Evolutionary conservation across 2,329 filamentous ascomycete species (phyloP), one percentile per base, ranked within the genome.

Genomic region (Botrytis fabae): DNA sequence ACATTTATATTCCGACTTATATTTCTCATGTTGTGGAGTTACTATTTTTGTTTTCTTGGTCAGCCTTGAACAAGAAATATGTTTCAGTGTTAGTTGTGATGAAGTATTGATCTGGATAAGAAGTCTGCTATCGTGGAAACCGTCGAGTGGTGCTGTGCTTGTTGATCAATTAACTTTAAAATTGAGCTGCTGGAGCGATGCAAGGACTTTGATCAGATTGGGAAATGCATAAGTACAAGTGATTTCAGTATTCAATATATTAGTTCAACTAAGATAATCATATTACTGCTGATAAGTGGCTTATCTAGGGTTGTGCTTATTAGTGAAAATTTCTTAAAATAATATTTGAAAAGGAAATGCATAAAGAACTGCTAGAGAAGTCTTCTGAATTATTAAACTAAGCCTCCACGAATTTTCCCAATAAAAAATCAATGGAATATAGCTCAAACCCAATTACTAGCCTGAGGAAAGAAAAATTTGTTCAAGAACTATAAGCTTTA

Each of bases 1-100:
- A n/a, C 1, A n/a, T n/a, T 0, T 62, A 4, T 2, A 5, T n/a
- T 20, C 0, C 18, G 14, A 18, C 35, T 28, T n/a, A 25, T n/a
- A 0, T 9, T n/a, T 18, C 16, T n/a, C 3, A 62, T 42, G 4
- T n/a, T 42, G 6, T 9, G 12, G 25, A 8, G 3, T 28, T 63
- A 7, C 25, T 20, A 44, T 28, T 12, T 16, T 2, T 28, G 1
- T 5, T 28, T 25, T 44, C 0, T 18, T 64, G 20, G 20, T 46
- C 20, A 2, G 20, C 12, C 8, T 18, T 8, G 20, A 12, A n/a
- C 9, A 2, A 44, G 2, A 28, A 8, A 42, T 1, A 28, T 12
- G 18, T 8, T 18, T 28, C 14, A 4, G 22, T 12, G 2, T 9
- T 6, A n/a, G 7, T 9, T 5, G 5, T 20, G 1, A 16, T 4